Percentiles rank a stretch among this genome's conserved stretches.
These are phyloP conservation scores for Microcera coccophila DNA, from an alignment of 2,329 filamentous ascomycete genomes.

Conservation along the genomic window DNA sequence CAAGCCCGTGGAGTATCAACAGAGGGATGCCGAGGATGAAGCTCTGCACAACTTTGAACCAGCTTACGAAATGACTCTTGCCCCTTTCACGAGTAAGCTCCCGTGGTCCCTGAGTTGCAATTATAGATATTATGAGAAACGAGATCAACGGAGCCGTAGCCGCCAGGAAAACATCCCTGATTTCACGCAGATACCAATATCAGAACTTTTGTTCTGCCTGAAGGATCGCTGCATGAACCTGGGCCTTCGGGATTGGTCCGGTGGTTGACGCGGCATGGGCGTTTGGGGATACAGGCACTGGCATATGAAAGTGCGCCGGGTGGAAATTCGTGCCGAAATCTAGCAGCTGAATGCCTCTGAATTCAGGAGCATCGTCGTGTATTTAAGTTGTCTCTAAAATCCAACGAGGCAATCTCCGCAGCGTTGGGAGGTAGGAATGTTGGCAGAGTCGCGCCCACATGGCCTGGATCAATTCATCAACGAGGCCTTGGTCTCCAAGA, in stretches of 20 bases:
- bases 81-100: neutral
- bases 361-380: neutral
- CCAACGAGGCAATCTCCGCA: neutral
- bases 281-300: too few relatives aligned
- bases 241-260: too few relatives aligned
- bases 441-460: neutral
- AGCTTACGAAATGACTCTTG: neutral
- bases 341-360: too few relatives aligned
- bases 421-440: neutral
- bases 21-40: neutral
- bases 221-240: too few relatives aligned
- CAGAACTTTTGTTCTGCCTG: too few relatives aligned
- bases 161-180: neutral
- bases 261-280: too few relatives aligned
- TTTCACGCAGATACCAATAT: neutral
- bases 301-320: too few relatives aligned
- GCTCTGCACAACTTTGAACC: neutral
- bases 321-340: too few relatives aligned
- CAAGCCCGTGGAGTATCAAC: too few relatives aligned
- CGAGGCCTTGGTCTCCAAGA: too few relatives aligned
- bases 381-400: neutral
- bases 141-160: too few relatives aligned
- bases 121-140: neutral
- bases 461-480: neutral
- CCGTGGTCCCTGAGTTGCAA: neutral